Conservation (phyloP, 179 eudicot species). For the Beta macrorhiza region DNA sequence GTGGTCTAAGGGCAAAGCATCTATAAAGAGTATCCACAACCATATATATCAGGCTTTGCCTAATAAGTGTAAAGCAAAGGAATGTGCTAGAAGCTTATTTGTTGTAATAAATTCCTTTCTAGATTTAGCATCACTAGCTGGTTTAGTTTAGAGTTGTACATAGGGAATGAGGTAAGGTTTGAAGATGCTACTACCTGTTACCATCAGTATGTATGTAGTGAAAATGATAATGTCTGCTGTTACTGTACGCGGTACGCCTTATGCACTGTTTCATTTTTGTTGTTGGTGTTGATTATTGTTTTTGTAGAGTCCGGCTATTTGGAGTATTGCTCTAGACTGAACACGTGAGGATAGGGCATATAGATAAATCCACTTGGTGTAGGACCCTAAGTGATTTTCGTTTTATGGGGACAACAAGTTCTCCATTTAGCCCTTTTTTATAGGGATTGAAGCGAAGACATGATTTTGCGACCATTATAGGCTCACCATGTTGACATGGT, state of each 20-base stretch:
- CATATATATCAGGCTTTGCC: slow-evolving; percentile 25
- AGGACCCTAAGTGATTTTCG: too few relatives aligned
- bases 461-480: too few relatives aligned
- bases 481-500: neutral
- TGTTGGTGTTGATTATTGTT: neutral
- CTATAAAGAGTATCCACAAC: neutral
- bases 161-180: slow-evolving; percentile 27
- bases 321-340: too few relatives aligned
- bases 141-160: slow-evolving; percentile 34
- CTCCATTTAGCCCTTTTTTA: too few relatives aligned
- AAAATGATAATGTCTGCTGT: slow-evolving; percentile 22
- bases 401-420: neutral
- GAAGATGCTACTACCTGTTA: slow-evolving; percentile 23
- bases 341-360: too few relatives aligned
- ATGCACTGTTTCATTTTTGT: neutral
- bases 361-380: too few relatives aligned
- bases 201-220: slow-evolving; percentile 20
- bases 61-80: slow-evolving; percentile 20
- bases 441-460: too few relatives aligned
- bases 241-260: slow-evolving; percentile 10
- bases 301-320: too few relatives aligned
- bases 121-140: slow-evolving; percentile 20
- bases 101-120: slow-evolving; percentile 32
- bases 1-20: slow-evolving; percentile 29
- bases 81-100: slow-evolving; percentile 26